A percentile compares a stretch with the other conserved stretches of the same genome.
phyloP scores from a whole-genome alignment of 2,329 filamentous ascomycete genomes.

The Botrytis elliptica region DNA sequence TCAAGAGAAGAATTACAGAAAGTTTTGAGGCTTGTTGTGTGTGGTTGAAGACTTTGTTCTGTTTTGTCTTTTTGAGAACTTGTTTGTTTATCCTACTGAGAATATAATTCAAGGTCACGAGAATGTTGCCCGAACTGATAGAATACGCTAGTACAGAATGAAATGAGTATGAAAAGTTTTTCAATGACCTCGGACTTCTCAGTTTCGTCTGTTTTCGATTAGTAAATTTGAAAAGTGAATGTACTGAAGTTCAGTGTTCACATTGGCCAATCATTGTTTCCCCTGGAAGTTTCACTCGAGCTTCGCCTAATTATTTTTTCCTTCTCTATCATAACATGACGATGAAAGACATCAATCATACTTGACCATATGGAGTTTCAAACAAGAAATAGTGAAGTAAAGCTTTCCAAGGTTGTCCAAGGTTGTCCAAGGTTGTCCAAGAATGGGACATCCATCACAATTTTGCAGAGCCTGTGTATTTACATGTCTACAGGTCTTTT shows the following conservation, averaged over 20 bases:
- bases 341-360: background rate
- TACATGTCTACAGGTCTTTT: background rate
- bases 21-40: background rate
- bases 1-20: background rate
- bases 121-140: background rate
- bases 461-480: background rate
- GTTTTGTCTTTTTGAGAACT: background rate
- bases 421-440: background rate
- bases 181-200: background rate
- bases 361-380: background rate
- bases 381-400: accelerated
- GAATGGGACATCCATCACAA: background rate
- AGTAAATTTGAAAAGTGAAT: background rate
- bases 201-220: background rate
- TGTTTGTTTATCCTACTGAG: background rate
- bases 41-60: background rate
- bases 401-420: too few relatives aligned
- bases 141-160: background rate
- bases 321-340: background rate
- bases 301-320: background rate
- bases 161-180: background rate
- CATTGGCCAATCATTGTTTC: background rate
- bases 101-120: background rate
- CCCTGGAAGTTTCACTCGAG: background rate
- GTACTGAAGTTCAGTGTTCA: background rate